A percentile compares a stretch with the other conserved stretches of the same genome.
Evolutionary conservation across 179 eudicot species (phyloP).

Genomic region (Spergularia azorica): DNA sequence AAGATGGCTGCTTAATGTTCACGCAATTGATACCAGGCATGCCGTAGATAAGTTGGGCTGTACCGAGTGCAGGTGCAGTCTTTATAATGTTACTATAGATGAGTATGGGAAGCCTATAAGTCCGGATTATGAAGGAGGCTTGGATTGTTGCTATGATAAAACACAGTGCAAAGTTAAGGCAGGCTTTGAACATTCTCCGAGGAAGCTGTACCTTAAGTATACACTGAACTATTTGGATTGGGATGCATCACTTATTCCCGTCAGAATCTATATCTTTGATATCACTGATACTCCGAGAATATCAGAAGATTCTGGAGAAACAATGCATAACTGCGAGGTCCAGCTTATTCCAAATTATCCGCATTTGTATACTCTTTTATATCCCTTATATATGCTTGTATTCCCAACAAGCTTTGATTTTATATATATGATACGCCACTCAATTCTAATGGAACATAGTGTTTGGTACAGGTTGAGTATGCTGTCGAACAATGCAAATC

Average conservation of each 20-base stretch:
- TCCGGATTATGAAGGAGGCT: constrained; percentile 61
- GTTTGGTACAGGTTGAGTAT: constrained; percentile 65
- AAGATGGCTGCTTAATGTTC: constrained; percentile 69
- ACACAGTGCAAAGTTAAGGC: constrained; percentile 58
- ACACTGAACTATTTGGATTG: constrained; percentile 66
- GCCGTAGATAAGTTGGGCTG: constrained; percentile 62
- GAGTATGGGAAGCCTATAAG: constrained; percentile 41
- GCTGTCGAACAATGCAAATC: constrained; percentile 48
- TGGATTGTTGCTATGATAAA: constrained; percentile 65
- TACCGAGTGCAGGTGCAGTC: constrained; percentile 75
- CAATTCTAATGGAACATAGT: not conserved
- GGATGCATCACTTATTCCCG: constrained; percentile 63
- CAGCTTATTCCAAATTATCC: not conserved
- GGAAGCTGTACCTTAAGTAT: constrained; percentile 61
- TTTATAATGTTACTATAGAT: constrained; percentile 59
- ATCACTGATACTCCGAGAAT: constrained; percentile 58
- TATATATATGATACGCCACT: not conserved
- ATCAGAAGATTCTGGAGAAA: constrained; percentile 27
- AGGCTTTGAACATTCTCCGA: constrained; percentile 41
- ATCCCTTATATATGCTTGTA: constrained; percentile 5
- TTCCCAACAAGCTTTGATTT: too few species aligned
- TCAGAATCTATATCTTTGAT: constrained; percentile 63
- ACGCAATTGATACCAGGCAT: constrained; percentile 79
- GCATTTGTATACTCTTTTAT: constrained; percentile 11
- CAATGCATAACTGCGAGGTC: constrained; percentile 48